Evolutionary conservation across 176 grass and related monocot species (phyloP), one percentile per base, ranked within the genome.

Genomic region (Raddia distichophylla): DNA sequence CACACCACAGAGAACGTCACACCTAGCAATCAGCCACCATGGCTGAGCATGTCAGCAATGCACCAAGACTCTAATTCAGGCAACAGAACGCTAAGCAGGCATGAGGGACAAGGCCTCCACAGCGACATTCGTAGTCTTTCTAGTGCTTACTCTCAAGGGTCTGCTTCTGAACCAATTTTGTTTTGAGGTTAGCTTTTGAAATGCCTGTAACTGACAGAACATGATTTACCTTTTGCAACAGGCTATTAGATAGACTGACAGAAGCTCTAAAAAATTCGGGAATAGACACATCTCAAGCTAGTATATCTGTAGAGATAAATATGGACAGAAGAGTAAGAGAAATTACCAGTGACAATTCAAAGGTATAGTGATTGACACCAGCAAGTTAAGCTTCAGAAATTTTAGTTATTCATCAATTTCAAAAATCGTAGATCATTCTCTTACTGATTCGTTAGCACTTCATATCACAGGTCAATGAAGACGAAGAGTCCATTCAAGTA

Each of bases 111-210:
- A 32, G 68, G 35, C 64, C 14, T 53, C 71, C 45, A 80, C 2
- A 42, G 83, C 19, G 74, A 83, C 9, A 77, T 70, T 33, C 66
- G 56, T 5, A 87, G 46, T 83, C 55, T 89, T 78, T 94, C 92
- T 59, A 87, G 69, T 77, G 81, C 73, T 60, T 94, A 94, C 37
- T 94, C 92, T 68, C 87, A 89, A 85, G 89, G 84, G 92, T 94
- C 5, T 70, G 86, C 57, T 50, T 19, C 57, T 58, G 42, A 52
- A 77, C 10, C 42, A 19, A 8, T 34, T 54, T 59, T 40, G 6
- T 40, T 85, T 58, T 1, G 42, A 58, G 9, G 8, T 27, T 60
- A 43, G 17, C 14, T 43, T 45, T 72, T 67, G n/a, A 17, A 35
- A 58, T 47, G 47, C 66, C 2, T 82, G 51, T 61, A 72, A 69